Evolutionary conservation across 495 filamentous ascomycete genomes (phyloP).

Genomic region (Aspergillus nanangensis): DNA sequence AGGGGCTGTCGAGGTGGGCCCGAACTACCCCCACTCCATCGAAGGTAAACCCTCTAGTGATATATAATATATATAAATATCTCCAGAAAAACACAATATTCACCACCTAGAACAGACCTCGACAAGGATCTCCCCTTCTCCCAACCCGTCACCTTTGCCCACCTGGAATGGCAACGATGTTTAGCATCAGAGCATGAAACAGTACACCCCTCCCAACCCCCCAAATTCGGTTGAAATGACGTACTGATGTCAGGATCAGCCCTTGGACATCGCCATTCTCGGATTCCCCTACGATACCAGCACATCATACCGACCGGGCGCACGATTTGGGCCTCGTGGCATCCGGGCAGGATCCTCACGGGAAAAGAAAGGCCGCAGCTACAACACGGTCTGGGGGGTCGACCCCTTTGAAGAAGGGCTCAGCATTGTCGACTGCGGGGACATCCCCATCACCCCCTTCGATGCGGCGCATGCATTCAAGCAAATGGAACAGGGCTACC

Average conservation of each 20-base stretch:
- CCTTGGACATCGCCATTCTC: constrained; percentile 19
- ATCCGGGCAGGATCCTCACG: constrained; percentile 57
- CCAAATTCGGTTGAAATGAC: no score
- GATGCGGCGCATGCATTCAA: constrained; percentile 57
- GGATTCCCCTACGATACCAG: constrained; percentile 33
- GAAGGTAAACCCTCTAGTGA: constrained; percentile 2
- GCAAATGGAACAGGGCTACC: constrained; percentile 52
- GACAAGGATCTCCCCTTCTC: constrained; percentile 24
- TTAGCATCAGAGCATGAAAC: constrained; percentile 11
- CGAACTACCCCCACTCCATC: constrained; percentile 3
- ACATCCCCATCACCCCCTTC: constrained; percentile 53
- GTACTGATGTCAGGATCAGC: constrained; percentile 3
- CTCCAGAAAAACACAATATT: neutral
- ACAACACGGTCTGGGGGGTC: constrained; percentile 28
- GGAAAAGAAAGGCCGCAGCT: constrained; percentile 23
- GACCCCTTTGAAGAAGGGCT: constrained; percentile 53
- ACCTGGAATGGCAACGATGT: constrained; percentile 21
- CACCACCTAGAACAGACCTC: constrained; percentile 10
- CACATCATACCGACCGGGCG: constrained; percentile 61
- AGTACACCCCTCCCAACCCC: constrained; percentile 3
- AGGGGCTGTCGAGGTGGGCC: constrained; percentile 5
- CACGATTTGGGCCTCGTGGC: constrained; percentile 63
- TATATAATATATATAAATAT: neutral
- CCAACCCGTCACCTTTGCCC: constrained; percentile 23
- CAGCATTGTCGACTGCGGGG: constrained; percentile 58